phyloP scores from a whole-genome alignment of 1,139 yeast species.

The Protomyces pachydermus region DNA sequence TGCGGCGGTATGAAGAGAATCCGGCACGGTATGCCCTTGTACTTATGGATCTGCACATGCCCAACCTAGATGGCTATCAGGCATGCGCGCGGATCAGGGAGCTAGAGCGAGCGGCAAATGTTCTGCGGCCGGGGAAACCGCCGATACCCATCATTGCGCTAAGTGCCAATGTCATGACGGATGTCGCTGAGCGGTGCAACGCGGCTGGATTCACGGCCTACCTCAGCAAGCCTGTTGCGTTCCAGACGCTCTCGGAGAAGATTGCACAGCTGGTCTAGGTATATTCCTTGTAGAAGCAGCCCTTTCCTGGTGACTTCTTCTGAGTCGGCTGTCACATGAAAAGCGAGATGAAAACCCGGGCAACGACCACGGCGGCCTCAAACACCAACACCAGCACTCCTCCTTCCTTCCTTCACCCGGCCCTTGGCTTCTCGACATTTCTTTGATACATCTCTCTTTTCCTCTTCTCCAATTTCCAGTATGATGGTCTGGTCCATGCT shows the following conservation, averaged over 20 bases:
- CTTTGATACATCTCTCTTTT: no score
- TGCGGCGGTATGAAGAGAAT: conserved; percentile 44
- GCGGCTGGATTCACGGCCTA: conserved; percentile 88
- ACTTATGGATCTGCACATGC: conserved; percentile 31
- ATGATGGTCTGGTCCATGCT: not conserved
- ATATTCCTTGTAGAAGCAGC: not conserved
- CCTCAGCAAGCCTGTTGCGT: conserved; percentile 63
- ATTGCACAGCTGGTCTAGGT: conserved; percentile 6
- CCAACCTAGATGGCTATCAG: conserved; percentile 28
- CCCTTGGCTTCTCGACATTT: no score
- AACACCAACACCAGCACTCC: no score
- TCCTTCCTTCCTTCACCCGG: no score
- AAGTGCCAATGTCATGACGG: conserved; percentile 91
- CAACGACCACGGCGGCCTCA: no score
- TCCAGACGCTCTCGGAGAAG: conserved; percentile 12
- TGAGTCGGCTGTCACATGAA: no score
- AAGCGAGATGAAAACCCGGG: no score
- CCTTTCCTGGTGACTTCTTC: no score
- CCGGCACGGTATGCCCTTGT: conserved; percentile 52
- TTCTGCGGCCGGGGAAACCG: not conserved
- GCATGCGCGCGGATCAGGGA: conserved; percentile 43
- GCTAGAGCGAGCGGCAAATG: conserved; percentile 44
- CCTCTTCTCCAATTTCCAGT: no score
- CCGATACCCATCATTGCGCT: conserved; percentile 62
- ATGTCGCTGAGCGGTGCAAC: conserved; percentile 77